Base-by-base conservation (phyloP, 192 early-diverging fungal species). In the Chytriomyces sp. region DNA sequence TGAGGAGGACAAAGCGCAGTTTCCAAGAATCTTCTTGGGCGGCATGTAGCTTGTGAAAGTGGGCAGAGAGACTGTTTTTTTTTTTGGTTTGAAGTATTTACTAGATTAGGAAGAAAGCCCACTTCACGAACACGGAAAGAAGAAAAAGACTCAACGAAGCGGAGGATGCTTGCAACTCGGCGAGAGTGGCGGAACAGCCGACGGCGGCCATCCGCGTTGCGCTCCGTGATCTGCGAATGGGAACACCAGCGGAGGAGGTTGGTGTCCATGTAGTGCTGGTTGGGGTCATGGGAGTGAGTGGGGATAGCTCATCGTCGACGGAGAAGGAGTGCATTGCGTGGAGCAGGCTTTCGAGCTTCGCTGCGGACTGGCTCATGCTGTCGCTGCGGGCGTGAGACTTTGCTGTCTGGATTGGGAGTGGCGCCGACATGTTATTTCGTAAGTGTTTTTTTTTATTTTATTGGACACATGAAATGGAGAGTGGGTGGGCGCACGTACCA, bases 1-100 rank as follows among this genome's bases (percentile, higher is more conserved):
- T 24, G 5, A 69, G 68, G 16, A 69, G 45, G 24, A 69, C 23
- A 26, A 53, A 69, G 26, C 68, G 68, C 48, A 53, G 45, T 7
- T 57, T 49, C 8, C 20, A 57, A 13, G 9, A 69, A 5, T 49
- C 13, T 13, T 11, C 10, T 10, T 67, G 43, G 0, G 44, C 7
- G 66, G 8, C 46, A 1, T 18, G 62, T 64, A 26, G 62, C 35
- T 64, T 35, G 35, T 35, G 35, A 35, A 35, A 35, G 35, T 35
- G 35, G 35, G 35, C 35, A 35, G 35, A 35, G 35, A 35, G 35
- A 2, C n/a, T n/a, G n/a, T n/a, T n/a, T n/a, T n/a, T n/a, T n/a
- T n/a, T n/a, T n/a, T n/a, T n/a, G n/a, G n/a, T n/a, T n/a, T n/a
- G n/a, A n/a, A n/a, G n/a, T n/a, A n/a, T n/a, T n/a, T n/a, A n/a